Percentiles rank a stretch among this genome's conserved stretches.
Evolutionary conservation across 768 basidiomycete species (phyloP).

Genomic region (Tulasnella calospora): DNA sequence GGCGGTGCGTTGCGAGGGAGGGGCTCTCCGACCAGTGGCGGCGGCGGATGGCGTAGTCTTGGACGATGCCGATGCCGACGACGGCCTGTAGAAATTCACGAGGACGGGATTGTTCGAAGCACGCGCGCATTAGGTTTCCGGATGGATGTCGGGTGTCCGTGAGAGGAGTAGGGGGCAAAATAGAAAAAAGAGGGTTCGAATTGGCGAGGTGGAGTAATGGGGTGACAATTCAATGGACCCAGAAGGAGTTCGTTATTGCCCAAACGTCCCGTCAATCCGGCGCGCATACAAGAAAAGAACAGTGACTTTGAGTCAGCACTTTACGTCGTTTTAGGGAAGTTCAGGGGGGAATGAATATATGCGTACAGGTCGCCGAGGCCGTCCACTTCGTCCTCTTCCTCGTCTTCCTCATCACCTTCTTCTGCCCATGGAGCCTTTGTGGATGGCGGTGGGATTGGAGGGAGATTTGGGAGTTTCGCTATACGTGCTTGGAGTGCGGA

Average conservation of each 20-base stretch:
- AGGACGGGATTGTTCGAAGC: no score
- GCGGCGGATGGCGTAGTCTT: not conserved
- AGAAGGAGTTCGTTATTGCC: not conserved
- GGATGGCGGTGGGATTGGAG: constrained; percentile 34
- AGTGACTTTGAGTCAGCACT: not conserved
- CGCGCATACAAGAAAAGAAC: not conserved
- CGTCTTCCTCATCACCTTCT: constrained; percentile 28
- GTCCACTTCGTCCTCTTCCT: constrained; percentile 39
- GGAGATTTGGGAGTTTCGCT: constrained; percentile 65
- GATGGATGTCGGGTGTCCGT: not conserved
- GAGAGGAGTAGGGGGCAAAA: not conserved
- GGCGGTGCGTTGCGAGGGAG: constrained; percentile 6
- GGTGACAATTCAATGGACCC: not conserved
- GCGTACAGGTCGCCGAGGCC: constrained; percentile 40
- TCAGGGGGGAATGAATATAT: not conserved
- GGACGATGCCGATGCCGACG: not conserved
- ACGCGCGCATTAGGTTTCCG: not conserved
- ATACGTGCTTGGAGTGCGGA: constrained; percentile 64
- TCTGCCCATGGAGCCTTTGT: constrained; percentile 29
- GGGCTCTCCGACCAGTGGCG: not conserved
- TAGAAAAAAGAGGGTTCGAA: not conserved
- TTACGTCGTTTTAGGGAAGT: not conserved
- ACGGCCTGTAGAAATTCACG: not conserved
- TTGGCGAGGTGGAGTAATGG: constrained; percentile 18
- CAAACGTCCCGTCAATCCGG: no score